Conservation (phyloP, 2,329 filamentous ascomycete species). For the Polytolypa hystricis region DNA sequence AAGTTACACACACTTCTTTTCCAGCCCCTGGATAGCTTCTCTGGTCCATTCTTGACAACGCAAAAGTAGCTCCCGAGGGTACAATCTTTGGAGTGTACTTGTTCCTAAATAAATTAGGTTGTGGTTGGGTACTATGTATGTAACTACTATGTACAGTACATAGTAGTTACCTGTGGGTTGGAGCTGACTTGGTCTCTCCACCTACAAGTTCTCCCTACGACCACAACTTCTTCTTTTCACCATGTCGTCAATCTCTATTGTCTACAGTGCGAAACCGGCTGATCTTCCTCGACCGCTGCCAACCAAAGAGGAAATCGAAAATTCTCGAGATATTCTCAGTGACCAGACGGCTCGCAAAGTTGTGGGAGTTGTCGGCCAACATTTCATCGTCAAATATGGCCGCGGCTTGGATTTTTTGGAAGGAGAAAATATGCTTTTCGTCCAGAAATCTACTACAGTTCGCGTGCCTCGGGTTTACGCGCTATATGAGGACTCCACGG, state of each 20-base stretch:
- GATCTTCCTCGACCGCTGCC: slow-evolving; percentile 14
- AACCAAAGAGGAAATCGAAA: slow-evolving; percentile 15
- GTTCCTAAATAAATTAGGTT: no score
- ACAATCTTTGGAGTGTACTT: no score
- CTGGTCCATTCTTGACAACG: no score
- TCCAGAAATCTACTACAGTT: slow-evolving; percentile 11
- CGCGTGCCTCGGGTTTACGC: slow-evolving; percentile 18
- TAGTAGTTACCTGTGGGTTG: no score
- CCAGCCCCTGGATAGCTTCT: no score
- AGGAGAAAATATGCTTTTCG: slow-evolving; percentile 19
- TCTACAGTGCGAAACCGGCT: background rate
- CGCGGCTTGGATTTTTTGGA: slow-evolving; percentile 13
- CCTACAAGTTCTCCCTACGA: no score
- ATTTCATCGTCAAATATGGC: slow-evolving; percentile 16
- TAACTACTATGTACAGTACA: no score
- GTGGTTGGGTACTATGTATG: no score
- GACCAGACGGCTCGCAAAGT: slow-evolving; percentile 11
- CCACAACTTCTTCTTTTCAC: no score
- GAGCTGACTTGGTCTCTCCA: no score
- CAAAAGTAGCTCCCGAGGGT: no score
- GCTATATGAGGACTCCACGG: slow-evolving; percentile 11
- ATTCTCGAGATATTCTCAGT: slow-evolving; percentile 3
- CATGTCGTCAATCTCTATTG: background rate
- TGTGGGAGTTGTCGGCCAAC: slow-evolving; percentile 8
- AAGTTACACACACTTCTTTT: no score